Percentiles rank a stretch among this genome's conserved stretches.
Conservation (phyloP, 2,329 filamentous ascomycete genomes). For the Diaporthe sp. region DNA sequence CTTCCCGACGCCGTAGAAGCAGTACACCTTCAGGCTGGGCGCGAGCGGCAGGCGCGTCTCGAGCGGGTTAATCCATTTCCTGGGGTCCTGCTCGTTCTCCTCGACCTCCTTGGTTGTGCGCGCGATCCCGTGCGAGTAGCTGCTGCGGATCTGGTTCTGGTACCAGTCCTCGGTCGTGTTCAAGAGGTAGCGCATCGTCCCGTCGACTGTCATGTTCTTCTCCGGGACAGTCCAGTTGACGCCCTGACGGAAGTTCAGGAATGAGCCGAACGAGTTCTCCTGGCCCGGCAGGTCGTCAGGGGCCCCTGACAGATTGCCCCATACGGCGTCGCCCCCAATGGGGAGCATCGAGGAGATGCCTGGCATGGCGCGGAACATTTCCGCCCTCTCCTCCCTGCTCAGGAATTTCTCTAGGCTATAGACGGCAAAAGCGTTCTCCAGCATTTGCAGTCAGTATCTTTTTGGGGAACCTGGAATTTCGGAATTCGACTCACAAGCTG, state of each 20-base stretch:
- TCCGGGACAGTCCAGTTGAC: conserved; percentile 74
- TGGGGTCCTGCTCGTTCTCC: conserved; percentile 79
- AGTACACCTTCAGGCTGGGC: conserved; percentile 93
- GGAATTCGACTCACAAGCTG: conserved; percentile 67
- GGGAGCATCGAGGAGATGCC: conserved; percentile 97
- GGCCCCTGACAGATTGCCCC: conserved; percentile 89
- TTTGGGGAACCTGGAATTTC: not conserved
- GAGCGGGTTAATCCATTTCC: conserved; percentile 92
- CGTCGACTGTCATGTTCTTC: conserved; percentile 83
- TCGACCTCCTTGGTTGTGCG: conserved; percentile 85
- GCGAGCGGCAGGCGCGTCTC: conserved; percentile 89
- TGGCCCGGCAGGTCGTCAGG: conserved; percentile 87
- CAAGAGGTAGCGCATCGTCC: conserved; percentile 83
- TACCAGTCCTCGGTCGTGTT: conserved; percentile 90
- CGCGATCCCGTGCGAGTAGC: conserved; percentile 91
- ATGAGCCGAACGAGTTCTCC: conserved; percentile 79
- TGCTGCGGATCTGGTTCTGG: conserved; percentile 74
- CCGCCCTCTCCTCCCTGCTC: conserved; percentile 87
- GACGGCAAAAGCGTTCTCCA: conserved; percentile 86
- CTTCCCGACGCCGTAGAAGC: conserved; percentile 96
- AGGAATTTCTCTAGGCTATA: conserved; percentile 98
- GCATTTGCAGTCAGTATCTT: conserved; percentile 26
- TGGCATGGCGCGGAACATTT: conserved; percentile 97
- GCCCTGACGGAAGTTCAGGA: conserved; percentile 83
- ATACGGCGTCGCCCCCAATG: conserved; percentile 92